Percentiles rank a stretch among this genome's conserved stretches.
Conservation (phyloP, 805 yeast species). For the Metschnikowia colocasiae region DNA sequence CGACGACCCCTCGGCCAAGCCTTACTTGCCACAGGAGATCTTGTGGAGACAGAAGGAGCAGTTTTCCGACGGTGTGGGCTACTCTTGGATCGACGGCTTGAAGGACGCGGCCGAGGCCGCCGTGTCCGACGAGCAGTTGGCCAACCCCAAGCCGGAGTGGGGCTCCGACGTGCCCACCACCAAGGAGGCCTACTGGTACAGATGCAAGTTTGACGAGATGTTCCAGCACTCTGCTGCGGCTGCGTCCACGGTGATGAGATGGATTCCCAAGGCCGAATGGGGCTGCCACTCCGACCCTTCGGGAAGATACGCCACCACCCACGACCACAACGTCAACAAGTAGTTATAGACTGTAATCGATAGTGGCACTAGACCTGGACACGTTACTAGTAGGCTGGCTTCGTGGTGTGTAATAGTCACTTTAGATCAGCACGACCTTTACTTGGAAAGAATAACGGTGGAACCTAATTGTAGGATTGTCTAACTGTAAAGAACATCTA, state of each 20-base stretch:
- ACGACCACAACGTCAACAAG: slow-evolving; percentile 51
- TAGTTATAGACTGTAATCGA: slow-evolving; percentile 4
- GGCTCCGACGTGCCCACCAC: slow-evolving; percentile 92
- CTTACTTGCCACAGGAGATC: slow-evolving; percentile 94
- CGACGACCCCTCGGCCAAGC: slow-evolving; percentile 71
- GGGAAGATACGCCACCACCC: slow-evolving; percentile 93
- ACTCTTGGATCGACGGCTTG: slow-evolving; percentile 97
- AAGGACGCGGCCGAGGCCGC: slow-evolving; percentile 90
- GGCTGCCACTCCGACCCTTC: slow-evolving; percentile 99
- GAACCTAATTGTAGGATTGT: too few relatives aligned
- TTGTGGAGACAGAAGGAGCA: slow-evolving; percentile 99
- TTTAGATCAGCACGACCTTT: too few relatives aligned
- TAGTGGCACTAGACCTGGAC: too few relatives aligned
- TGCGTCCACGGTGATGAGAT: slow-evolving; percentile 95
- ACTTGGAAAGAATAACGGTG: too few relatives aligned
- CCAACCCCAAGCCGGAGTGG: slow-evolving; percentile 93
- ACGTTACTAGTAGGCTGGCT: too few relatives aligned
- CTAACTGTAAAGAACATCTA: too few relatives aligned
- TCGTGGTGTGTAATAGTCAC: too few relatives aligned
- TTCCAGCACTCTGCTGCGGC: slow-evolving; percentile 85
- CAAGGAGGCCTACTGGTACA: slow-evolving; percentile 99
- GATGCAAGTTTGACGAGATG: slow-evolving; percentile 90
- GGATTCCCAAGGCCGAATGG: slow-evolving; percentile 99
- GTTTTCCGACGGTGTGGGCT: slow-evolving; percentile 99
- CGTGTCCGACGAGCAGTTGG: slow-evolving; percentile 86